phyloP scores from a whole-genome alignment of 495 filamentous ascomycete species.

The Penicillium arizonense region DNA sequence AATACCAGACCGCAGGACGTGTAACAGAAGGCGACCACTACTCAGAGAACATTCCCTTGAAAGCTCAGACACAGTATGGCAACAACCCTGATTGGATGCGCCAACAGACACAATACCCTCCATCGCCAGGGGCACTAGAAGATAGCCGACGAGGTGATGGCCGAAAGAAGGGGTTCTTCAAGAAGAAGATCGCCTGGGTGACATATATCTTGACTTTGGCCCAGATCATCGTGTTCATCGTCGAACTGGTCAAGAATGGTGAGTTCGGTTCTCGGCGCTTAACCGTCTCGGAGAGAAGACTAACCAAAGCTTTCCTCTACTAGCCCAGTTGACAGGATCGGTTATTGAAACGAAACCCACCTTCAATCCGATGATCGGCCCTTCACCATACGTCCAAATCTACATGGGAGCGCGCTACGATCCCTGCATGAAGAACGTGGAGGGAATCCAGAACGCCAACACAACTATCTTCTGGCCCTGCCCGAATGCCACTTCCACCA shows the following conservation, averaged over 20 bases:
- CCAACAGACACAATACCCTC: constrained; percentile 42
- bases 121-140: constrained; percentile 29
- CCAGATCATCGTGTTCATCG: constrained; percentile 87
- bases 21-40: constrained; percentile 43
- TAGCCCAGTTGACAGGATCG: constrained; percentile 46
- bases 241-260: constrained; percentile 81
- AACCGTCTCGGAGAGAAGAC: background rate
- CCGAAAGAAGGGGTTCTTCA: constrained; percentile 50
- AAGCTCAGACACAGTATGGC: constrained; percentile 31
- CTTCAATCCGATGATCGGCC: constrained; percentile 97
- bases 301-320: constrained; percentile 10
- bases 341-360: constrained; percentile 82
- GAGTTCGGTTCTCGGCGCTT: constrained; percentile 24
- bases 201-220: constrained; percentile 76
- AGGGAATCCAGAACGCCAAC: constrained; percentile 59
- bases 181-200: constrained; percentile 71
- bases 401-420: constrained; percentile 94
- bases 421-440: constrained; percentile 88
- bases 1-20: constrained; percentile 32
- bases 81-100: constrained; percentile 41
- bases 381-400: constrained; percentile 84
- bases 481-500: constrained; percentile 65
- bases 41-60: constrained; percentile 52
- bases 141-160: constrained; percentile 13
- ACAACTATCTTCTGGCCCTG: constrained; percentile 63